Conservation (phyloP, 192 early-diverging fungal species). For the Glomus cerebriforme region DNA sequence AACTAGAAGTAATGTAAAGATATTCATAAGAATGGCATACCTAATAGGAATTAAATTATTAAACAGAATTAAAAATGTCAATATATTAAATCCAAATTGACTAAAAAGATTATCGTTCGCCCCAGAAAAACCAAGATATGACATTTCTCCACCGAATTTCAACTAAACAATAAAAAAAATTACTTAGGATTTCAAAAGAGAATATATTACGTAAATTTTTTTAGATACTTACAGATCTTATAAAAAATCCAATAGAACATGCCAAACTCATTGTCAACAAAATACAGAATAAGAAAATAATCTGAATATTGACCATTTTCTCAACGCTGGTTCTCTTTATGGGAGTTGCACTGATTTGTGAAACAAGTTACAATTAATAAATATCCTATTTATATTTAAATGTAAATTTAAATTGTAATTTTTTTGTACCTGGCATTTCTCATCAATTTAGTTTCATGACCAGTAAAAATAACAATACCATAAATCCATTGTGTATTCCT, state of each 20-base stretch:
- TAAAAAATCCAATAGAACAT: constrained; percentile 82
- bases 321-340: constrained; percentile 93
- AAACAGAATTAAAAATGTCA: constrained; percentile 98
- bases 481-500: constrained; percentile 96
- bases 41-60: constrained; percentile 99
- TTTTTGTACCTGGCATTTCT: constrained; percentile 73
- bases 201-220: background rate
- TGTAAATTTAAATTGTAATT: background rate
- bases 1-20: background rate
- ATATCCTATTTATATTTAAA: no score
- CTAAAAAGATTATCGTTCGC: constrained; percentile 31
- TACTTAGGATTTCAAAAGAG: background rate
- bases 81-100: constrained; percentile 83
- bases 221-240: constrained; percentile 50
- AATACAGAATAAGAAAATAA: constrained; percentile 89
- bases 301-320: constrained; percentile 89
- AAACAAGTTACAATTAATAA: background rate
- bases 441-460: constrained; percentile 98
- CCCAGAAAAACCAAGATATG: constrained; percentile 42
- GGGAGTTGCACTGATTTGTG: constrained; percentile 65
- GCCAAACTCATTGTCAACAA: constrained; percentile 82
- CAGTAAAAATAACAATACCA: constrained; percentile 92
- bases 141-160: constrained; percentile 45
- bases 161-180: constrained; percentile 36
- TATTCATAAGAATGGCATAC: constrained; percentile 36